Conservation (phyloP, 108 stramenopile genomes). For the Cyclotella sp. region DNA sequence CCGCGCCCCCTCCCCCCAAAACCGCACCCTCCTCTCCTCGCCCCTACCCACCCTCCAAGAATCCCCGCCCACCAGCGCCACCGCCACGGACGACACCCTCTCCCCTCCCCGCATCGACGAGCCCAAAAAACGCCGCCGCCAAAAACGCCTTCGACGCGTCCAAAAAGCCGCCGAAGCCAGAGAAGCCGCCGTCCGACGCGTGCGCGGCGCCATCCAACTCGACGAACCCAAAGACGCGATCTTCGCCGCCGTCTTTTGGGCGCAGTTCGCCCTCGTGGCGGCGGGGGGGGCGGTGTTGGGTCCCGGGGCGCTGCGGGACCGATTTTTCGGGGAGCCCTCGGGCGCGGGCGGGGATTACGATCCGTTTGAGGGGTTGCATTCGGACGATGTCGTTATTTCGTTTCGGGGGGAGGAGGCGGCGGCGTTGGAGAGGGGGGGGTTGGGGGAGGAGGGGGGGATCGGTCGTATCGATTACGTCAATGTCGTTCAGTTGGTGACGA, state of each 20-base stretch:
- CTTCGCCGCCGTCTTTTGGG: no score
- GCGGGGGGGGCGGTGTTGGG: no score
- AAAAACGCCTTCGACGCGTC: constrained; percentile 1
- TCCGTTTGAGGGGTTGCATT: constrained; percentile 46
- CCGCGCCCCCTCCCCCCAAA: no score
- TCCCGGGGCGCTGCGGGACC: no score
- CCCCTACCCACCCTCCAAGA: constrained; percentile 15
- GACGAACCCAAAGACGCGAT: no score
- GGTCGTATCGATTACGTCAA: constrained; percentile 51
- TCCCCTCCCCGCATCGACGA: background rate
- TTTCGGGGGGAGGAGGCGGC: background rate
- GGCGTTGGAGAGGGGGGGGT: background rate
- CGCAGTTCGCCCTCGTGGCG: no score
- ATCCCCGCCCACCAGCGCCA: constrained; percentile 13
- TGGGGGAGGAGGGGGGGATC: background rate
- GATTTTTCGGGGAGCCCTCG: no score
- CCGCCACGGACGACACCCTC: constrained; percentile 17
- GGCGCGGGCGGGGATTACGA: constrained; percentile 35
- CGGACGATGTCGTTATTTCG: constrained; percentile 42
- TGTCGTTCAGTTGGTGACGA: constrained; percentile 40
- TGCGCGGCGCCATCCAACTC: no score
- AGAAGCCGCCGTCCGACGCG: no score
- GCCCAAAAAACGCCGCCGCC: constrained; percentile 11
- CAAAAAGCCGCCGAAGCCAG: no score
- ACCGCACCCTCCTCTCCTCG: background rate